phyloP scores from a whole-genome alignment of 345 rosid species.

The Carallia pectinifolia region DNA sequence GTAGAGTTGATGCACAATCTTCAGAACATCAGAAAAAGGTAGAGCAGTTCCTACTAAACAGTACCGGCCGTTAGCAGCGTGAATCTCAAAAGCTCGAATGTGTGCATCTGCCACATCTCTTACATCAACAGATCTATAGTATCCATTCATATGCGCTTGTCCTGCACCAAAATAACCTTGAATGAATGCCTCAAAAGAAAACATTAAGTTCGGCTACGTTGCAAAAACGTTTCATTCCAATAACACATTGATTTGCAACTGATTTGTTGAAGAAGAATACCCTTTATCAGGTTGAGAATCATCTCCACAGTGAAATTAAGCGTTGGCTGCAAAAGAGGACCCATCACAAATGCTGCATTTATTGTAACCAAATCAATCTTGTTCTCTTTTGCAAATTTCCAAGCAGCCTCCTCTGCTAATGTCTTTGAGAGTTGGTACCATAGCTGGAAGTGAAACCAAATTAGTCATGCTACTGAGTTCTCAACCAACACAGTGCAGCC shows the following conservation, averaged over 20 bases:
- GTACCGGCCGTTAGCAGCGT: slow-evolving; percentile 14
- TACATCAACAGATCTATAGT: slow-evolving; percentile 3
- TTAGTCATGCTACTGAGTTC: background rate
- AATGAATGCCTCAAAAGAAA: background rate
- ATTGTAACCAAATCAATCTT: slow-evolving; percentile 12
- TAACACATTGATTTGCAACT: background rate
- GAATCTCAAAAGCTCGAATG: slow-evolving; percentile 1
- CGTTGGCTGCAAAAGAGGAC: slow-evolving; percentile 21
- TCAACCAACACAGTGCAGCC: background rate
- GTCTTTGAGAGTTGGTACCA: slow-evolving; percentile 18
- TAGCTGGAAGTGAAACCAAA: slow-evolving; percentile 5
- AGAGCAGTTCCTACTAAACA: background rate
- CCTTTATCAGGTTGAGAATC: background rate
- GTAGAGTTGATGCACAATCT: slow-evolving; percentile 1
- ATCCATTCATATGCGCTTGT: background rate
- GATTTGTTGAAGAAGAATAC: background rate
- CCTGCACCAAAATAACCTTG: background rate
- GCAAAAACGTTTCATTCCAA: too few relatives aligned
- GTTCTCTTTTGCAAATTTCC: slow-evolving; percentile 25
- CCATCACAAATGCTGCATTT: slow-evolving; percentile 15
- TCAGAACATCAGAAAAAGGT: slow-evolving; percentile 9
- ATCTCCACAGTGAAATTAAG: background rate
- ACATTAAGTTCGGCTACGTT: too few relatives aligned
- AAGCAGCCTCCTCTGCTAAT: slow-evolving; percentile 19
- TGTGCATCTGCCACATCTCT: slow-evolving; percentile 18